Base-by-base conservation (phyloP, 345 rosid species). In the Euphorbia pulcherrima region DNA sequence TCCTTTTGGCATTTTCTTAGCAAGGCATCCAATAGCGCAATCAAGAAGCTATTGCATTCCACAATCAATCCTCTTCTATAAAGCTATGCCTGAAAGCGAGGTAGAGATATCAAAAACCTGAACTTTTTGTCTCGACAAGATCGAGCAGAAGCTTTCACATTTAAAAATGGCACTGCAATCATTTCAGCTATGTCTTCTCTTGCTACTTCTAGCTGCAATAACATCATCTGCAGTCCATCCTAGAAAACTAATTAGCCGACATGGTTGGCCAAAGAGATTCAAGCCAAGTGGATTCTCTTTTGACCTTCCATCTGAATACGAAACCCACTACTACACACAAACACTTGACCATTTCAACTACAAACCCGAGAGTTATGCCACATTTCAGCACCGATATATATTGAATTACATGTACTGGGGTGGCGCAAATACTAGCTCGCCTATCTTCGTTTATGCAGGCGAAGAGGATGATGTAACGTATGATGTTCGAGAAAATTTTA, bases 311-410 rank as follows among this genome's bases (percentile, higher is more conserved):
- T 26, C 61, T 20, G 72, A 73, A 7, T 73, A 73, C 53, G 40
- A 69, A 46, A n/a, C 48, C 4, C 60, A 77, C 23, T 59, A 65
- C 46, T 73, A 69, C 61, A 11, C 65, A 0, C 74, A 77, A 16
- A 77, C 74, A 17, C 60, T 72, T 5, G 81, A 77, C 60, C 81
- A 77, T 65, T 77, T 77, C 61, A 77, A 77, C 53, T 73, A 69
- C 14, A 53, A 39, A 17, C 74, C 77, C 0, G 80, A 72, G 72
- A 73, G 77, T 39, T 69, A 77, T 39, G 71, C 63, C 5, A 77
- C 74, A 12, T 77, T 77, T 48, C 74, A 73, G 12, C 74, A 77
- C 40, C 65, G 66, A 67, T 78, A 70, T 41, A 14, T 62, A 6
- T 13, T 70, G 67, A 78, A 73, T 64, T 57, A 18, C 69, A 69